Base-by-base conservation (phyloP, 2,329 filamentous ascomycete species). In the Ascochyta koolunga region DNA sequence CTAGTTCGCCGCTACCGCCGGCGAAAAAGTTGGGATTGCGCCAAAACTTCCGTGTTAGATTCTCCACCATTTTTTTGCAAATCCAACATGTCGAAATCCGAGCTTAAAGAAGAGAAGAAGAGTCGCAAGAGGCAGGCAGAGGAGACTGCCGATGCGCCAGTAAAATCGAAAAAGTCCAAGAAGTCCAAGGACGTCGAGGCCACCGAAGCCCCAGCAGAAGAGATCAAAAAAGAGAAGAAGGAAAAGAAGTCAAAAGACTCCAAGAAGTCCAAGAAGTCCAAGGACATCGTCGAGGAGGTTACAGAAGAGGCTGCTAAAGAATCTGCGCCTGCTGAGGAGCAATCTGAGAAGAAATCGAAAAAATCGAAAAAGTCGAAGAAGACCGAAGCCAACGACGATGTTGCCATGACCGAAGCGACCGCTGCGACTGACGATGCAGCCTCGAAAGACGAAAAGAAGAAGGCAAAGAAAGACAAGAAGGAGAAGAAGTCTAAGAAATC, bases 111-210 rank as follows among this genome's bases (percentile, higher is more conserved):
- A 41, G 66, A 70, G 27, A 62, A 58, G 53, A 69, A 69, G 56
- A 72, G 71, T 62, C 69, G 71, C 56, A 73, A 74, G 65, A 62
- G 69, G 53, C 64, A 70, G 39, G 62, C 60, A 4, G 67, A 72
- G 25, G 61, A 56, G 22, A 60, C 48, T 32, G 47, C 53, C 6
- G 59, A 62, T 15, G 32, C 52, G 43, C 50, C 53, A 10, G 42
- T 11, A 38, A 59, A 54, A 50, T 58, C 44, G 45, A 63, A 72
- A 47, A 73, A 72, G 44, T 66, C 64, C 2, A 71, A 69, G 54
- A 67, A 64, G 37, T 47, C 57, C 24, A 54, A 55, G 35, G 63
- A 66, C 56, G 57, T 50, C 54, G 59, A 58, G 4, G 40, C 50
- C 10, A 44, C 57, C 24, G 62, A 66, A 37, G 56, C 42, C 49